Evolutionary conservation across 1,284 basidiomycete species (phyloP), one percentile per base, ranked within the genome.

Genomic region (Ceratobasidium sp.): DNA sequence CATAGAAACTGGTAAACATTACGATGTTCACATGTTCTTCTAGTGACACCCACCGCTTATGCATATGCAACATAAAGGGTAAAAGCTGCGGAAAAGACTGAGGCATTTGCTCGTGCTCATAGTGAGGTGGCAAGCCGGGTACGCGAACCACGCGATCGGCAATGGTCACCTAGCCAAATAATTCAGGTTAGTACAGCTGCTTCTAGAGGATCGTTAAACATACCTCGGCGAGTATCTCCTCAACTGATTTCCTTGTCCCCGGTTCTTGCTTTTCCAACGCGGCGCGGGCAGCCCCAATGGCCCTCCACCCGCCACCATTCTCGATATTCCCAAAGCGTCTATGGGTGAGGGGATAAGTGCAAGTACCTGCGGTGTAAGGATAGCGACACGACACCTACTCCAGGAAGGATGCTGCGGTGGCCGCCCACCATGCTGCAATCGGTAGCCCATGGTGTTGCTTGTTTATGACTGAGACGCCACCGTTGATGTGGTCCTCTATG

Each of bases 401-500:
- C 4, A 67, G 40, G 34, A 76, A 61, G 7, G 64, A 66, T 5
- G 64, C 74, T 6, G 40, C 56, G 7, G 37, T 76, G 2, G 52
- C 34, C 17, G 43, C n/a, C 52, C 62, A 76, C 74, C 74, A 76
- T 19, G 54, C 25, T 19, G 49, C 40, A 11, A 76, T 15, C 3
- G 49, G 56, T 7, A 76, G 37, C 9, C 57, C 44, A 46, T 54
- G 52, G n/a, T 13, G 32, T 29, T 59, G 29, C 29, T 59, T 59
- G 57, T 59, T 59, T 19, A 40, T 43, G 40, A 68, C 9, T 32
- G 56, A 13, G 5, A 76, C n/a, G 32, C 54, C 56, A 1, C 52
- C 74, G 29, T 67, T 76, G 40, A 76, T 29, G 32, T 56, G 34
- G 40, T 76, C 74, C 22, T 54, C 74, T 17, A 76, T 59, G 5